Conservation (phyloP, 1,139 yeast species). For the Kurtzmaniella quercitrusa region DNA sequence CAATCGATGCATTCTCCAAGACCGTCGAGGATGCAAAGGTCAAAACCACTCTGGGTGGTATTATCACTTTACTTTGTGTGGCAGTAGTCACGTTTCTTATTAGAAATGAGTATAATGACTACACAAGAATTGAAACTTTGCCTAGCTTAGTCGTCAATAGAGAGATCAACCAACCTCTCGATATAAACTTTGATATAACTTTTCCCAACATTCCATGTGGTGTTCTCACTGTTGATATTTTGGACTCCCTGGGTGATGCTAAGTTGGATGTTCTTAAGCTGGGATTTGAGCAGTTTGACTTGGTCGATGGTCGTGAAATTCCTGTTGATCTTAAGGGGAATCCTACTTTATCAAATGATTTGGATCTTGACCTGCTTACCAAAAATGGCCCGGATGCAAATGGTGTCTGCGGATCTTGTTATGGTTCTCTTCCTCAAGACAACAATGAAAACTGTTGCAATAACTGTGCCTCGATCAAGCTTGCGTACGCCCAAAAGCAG, state of each 20-base stretch:
- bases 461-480: conserved; percentile 74
- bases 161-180: conserved; percentile 72
- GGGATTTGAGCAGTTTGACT: conserved; percentile 69
- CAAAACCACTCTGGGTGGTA: conserved; percentile 84
- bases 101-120: conserved; percentile 72
- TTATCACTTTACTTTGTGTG: conserved; percentile 73
- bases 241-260: conserved; percentile 84
- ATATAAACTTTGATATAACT: conserved; percentile 73
- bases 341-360: conserved; percentile 24
- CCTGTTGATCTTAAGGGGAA: conserved; percentile 30
- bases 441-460: conserved; percentile 68
- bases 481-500: conserved; percentile 69
- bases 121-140: conserved; percentile 58
- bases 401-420: conserved; percentile 76
- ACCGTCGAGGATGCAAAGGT: conserved; percentile 92
- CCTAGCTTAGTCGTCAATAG: conserved; percentile 90
- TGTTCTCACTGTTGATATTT: conserved; percentile 38
- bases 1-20: conserved; percentile 87
- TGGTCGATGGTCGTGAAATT: conserved; percentile 35
- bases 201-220: conserved; percentile 88
- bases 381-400: conserved; percentile 5
- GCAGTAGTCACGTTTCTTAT: conserved; percentile 60
- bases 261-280: conserved; percentile 67
- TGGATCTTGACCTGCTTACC: conserved; percentile 31
- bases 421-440: conserved; percentile 72